phyloP scores from a whole-genome alignment of 225 moss, liverwort and hornwort species.

The Bryum argenteum region DNA sequence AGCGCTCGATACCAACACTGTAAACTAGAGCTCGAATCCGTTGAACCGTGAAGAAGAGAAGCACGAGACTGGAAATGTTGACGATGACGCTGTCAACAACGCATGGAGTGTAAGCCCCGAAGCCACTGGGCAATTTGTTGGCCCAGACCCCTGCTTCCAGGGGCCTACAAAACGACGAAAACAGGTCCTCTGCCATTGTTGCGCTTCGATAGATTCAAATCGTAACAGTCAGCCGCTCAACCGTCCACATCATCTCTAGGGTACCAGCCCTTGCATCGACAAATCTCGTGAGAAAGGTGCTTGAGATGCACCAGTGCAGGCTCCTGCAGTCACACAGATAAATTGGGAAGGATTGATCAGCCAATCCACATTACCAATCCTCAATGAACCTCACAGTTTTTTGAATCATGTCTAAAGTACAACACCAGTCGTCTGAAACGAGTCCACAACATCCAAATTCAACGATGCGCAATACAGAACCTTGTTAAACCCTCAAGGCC shows the following conservation, averaged over 20 bases:
- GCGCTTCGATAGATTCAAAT: conserved; percentile 15
- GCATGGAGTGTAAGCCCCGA: conserved; percentile 65
- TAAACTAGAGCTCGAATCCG: conserved; percentile 57
- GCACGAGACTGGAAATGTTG: conserved; percentile 41
- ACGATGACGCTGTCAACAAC: conserved; percentile 56
- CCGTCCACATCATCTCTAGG: conserved; percentile 23
- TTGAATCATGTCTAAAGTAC: not conserved
- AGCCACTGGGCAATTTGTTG: conserved; percentile 56
- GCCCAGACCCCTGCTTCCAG: conserved; percentile 55
- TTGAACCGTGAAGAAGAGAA: conserved; percentile 45
- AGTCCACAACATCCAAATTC: not conserved
- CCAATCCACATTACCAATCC: not conserved
- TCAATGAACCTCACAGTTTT: not conserved
- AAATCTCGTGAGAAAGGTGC: not conserved
- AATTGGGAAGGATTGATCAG: not conserved
- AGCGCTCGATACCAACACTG: conserved; percentile 45
- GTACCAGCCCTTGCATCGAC: conserved; percentile 5
- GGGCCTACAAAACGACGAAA: conserved; percentile 55
- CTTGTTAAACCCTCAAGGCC: not conserved
- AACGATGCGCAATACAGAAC: not conserved
- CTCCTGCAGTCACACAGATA: conserved; percentile 31
- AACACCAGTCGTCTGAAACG: not conserved
- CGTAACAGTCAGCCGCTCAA: conserved; percentile 4
- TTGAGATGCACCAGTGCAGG: not conserved
- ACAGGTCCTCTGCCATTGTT: conserved; percentile 45